Percentiles rank a stretch among this genome's conserved stretches.
phyloP scores from a whole-genome alignment of 2,329 filamentous ascomycete genomes.

The Tolypocladium cylindrosporum region DNA sequence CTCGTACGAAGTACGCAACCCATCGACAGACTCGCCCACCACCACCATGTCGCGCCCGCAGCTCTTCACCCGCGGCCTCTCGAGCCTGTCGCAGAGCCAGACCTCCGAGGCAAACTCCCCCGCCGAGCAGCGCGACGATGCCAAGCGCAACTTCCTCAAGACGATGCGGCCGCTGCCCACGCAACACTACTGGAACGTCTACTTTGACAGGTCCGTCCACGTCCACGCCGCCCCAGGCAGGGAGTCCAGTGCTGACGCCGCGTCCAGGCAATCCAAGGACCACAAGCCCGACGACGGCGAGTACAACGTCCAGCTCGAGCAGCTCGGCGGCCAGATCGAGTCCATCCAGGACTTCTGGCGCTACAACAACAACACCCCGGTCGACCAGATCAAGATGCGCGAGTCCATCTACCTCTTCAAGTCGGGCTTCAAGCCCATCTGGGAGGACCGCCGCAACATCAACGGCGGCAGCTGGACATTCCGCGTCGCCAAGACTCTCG shows the following conservation, averaged over 20 bases:
- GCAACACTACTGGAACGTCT: conserved; percentile 72
- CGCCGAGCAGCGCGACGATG: conserved; percentile 64
- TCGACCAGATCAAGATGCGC: conserved; percentile 65
- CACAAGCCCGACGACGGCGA: conserved; percentile 30
- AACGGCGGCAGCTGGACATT: conserved; percentile 89
- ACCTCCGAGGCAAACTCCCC: conserved; percentile 54
- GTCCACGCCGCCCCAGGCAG: neutral
- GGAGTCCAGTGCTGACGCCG: neutral
- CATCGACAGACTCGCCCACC: neutral
- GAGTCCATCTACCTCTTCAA: conserved; percentile 76
- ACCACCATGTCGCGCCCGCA: conserved; percentile 46
- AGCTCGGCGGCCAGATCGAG: conserved; percentile 58
- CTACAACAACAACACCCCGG: conserved; percentile 72
- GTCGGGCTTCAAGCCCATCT: conserved; percentile 63
- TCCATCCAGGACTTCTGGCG: conserved; percentile 80
- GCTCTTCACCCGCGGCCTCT: conserved; percentile 54
- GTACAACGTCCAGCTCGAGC: conserved; percentile 48
- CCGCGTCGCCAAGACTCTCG: conserved; percentile 67
- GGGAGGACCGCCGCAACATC: conserved; percentile 80
- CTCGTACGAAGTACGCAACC: neutral
- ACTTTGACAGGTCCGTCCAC: conserved; percentile 44
- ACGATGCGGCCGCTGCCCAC: conserved; percentile 63
- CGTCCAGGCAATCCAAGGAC: conserved; percentile 32
- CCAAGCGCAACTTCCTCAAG: conserved; percentile 75
- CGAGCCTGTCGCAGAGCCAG: conserved; percentile 50